A percentile compares a stretch with the other conserved stretches of the same genome.
Conservation (phyloP, 2,329 filamentous ascomycete species). For the Fusarium bulbicola region DNA sequence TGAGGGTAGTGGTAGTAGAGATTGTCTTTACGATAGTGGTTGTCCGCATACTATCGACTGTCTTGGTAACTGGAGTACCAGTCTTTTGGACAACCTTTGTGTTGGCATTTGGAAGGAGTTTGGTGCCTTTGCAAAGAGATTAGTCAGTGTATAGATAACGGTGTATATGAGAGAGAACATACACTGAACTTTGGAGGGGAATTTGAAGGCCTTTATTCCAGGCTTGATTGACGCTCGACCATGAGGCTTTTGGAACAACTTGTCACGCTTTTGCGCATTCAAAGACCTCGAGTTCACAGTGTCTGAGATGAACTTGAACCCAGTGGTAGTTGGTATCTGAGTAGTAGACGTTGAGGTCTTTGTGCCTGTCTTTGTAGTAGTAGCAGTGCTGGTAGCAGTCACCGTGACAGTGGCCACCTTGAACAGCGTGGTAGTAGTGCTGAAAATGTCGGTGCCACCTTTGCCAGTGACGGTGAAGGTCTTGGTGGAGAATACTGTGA, state of each 20-base stretch:
- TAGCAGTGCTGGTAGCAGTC: background rate
- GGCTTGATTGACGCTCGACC: background rate
- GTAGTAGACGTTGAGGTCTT: slow-evolving; percentile 1
- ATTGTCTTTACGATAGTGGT: background rate
- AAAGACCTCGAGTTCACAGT: background rate
- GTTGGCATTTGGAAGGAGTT: background rate
- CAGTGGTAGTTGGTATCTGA: background rate
- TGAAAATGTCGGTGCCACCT: background rate
- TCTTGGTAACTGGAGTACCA: background rate
- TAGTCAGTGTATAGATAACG: background rate
- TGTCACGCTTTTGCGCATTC: background rate
- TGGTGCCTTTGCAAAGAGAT: background rate
- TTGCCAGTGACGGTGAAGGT: background rate
- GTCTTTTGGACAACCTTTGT: background rate
- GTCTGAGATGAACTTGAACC: background rate
- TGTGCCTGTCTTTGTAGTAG: background rate
- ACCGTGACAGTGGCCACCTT: slow-evolving; percentile 3
- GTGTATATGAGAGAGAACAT: rapidly evolving
- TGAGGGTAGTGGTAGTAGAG: background rate
- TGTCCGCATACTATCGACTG: background rate
- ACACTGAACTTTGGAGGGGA: slow-evolving; percentile 4
- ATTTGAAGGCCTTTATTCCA: slow-evolving; percentile 1
- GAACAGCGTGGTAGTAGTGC: slow-evolving; percentile 3
- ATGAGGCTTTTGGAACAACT: background rate
- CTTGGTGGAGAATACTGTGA: background rate